Evolutionary conservation across 805 yeast genomes (phyloP), one percentile per base, ranked within the genome.

Genomic region (Starmerella bombicola): DNA sequence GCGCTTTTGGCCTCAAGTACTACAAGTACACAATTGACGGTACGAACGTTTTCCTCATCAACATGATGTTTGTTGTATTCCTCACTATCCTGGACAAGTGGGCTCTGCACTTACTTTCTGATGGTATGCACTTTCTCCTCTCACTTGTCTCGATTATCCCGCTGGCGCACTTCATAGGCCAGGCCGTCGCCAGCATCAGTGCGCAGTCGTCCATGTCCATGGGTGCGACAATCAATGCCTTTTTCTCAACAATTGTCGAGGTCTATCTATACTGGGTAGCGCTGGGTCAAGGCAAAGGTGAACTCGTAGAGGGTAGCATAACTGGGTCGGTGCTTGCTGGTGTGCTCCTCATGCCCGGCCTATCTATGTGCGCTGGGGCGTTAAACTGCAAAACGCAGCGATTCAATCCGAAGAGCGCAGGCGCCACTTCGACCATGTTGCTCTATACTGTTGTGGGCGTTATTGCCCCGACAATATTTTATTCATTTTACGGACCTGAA

Each of bases 131-230:
- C 33, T 91, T 91, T 54, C 66, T 74, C 33, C 62, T 84, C 15
- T 80, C 95, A 58, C 63, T 91, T 43, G 67, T 80, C 36, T 81
- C 95, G 1, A 83, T 91, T 43, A 73, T 91, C 28, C 98, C 98
- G 5, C 66, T 91, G 50, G 97, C 98, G 0, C 88, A 91, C 57
- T 91, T 85, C 62, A 86, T 91, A 52, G 98, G 98, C 3, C 97
- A 88, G 61, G 97, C 97, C 5, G 98, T 91, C n/a, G 98, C 98
- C 0, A 86, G 97, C 2, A 91, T 91, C 44, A 81, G 95, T 5
- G 97, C 98, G 0, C 98, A 91, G 63, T 83, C 96, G 0, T 86
- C 96, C 0, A 91, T 91, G 98, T 96, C 97, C 22, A 76, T 91
- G 45, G 97, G 97, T 65, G 98, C 98, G 1, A 95, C 86, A 0